Conservation (phyloP, 345 rosid genomes). For the Firmiana major region DNA sequence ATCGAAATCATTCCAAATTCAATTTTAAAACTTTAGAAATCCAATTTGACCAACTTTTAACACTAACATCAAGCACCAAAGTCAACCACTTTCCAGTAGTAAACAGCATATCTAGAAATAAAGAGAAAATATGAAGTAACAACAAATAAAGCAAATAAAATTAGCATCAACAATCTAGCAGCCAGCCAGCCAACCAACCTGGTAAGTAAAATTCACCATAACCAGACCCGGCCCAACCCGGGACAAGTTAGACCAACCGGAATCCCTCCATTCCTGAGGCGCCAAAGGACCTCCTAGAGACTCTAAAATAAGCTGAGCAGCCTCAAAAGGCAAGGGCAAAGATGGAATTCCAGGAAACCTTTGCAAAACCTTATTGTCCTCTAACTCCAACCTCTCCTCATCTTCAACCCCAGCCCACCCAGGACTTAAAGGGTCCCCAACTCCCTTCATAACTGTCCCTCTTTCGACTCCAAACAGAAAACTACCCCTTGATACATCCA, state of each 20-base stretch:
- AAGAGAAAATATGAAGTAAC: not conserved
- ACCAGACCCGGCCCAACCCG: slow-evolving; percentile 72
- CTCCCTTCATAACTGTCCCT: slow-evolving; percentile 90
- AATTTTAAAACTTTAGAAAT: not conserved
- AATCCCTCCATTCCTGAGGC: slow-evolving; percentile 55
- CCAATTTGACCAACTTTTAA: slow-evolving; percentile 14
- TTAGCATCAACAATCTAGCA: slow-evolving; percentile 4
- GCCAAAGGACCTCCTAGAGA: slow-evolving; percentile 55
- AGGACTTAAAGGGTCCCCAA: slow-evolving; percentile 91
- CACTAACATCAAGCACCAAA: slow-evolving; percentile 7
- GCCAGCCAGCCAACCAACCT: slow-evolving; percentile 37
- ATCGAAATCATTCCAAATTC: not conserved
- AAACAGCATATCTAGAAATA: not conserved
- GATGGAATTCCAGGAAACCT: slow-evolving; percentile 79
- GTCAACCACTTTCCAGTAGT: slow-evolving; percentile 2
- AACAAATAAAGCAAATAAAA: not conserved
- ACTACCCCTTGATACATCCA: slow-evolving; percentile 34
- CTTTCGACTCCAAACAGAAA: slow-evolving; percentile 63
- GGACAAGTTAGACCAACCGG: slow-evolving; percentile 34
- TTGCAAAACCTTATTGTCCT: slow-evolving; percentile 45
- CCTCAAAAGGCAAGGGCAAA: slow-evolving; percentile 64
- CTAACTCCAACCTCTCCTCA: slow-evolving; percentile 60
- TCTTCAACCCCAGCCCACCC: slow-evolving; percentile 83
- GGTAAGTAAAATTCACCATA: slow-evolving; percentile 65
- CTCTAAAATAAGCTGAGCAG: slow-evolving; percentile 61